These are phyloP conservation scores for Malania oleifera DNA, from an alignment of 164 flowering plant species.

Conservation along the genomic window DNA sequence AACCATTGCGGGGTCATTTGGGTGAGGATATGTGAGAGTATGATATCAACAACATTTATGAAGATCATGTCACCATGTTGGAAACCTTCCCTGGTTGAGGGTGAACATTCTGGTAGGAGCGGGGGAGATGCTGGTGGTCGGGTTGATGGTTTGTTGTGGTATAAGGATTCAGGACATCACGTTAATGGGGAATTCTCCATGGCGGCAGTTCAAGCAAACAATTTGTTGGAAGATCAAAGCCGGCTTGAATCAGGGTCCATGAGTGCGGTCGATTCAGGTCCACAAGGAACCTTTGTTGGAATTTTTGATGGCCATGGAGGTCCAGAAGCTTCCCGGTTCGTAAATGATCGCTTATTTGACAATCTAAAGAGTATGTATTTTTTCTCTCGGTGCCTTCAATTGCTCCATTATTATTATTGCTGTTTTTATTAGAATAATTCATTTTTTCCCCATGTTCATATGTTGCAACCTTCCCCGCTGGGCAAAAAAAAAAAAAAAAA, in stretches of 20 bases:
- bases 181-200: conserved; percentile 82
- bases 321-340: conserved; percentile 78
- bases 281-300: conserved; percentile 82
- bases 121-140: conserved; percentile 49
- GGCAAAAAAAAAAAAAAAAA: no score
- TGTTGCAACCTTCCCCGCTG: no score
- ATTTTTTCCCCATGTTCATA: neutral
- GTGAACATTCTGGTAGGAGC: conserved; percentile 33
- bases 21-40: conserved; percentile 1
- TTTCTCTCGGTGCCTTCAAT: neutral
- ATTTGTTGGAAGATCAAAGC: conserved; percentile 71
- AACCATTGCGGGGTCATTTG: conserved; percentile 2
- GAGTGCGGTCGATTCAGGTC: conserved; percentile 62
- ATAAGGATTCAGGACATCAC: conserved; percentile 74
- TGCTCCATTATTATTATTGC: neutral
- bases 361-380: conserved; percentile 65
- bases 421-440: neutral
- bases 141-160: conserved; percentile 70
- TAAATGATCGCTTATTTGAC: conserved; percentile 55
- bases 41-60: conserved; percentile 3
- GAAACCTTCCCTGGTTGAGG: conserved; percentile 54
- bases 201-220: conserved; percentile 87
- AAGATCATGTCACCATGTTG: conserved; percentile 68
- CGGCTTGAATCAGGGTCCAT: conserved; percentile 84
- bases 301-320: conserved; percentile 97